Base-by-base conservation (phyloP, 306 rosid genomes). In the Begonia fuchsioides region DNA sequence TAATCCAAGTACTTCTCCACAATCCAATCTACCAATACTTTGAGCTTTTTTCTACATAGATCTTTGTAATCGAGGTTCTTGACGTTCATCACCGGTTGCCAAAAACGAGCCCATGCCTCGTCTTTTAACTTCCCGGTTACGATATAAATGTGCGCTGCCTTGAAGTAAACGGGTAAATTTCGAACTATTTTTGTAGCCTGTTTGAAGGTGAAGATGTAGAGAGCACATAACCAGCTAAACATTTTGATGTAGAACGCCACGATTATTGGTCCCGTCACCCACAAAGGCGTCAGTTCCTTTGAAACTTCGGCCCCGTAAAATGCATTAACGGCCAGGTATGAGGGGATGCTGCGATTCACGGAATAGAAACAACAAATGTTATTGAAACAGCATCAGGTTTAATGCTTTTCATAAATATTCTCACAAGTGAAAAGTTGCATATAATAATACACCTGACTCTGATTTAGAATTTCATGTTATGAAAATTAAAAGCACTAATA, bases 131-230 rank as follows among this genome's bases (percentile, higher is more conserved):
- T 80, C 51, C 96, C 94, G 32, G 39, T 15, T 39, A 65, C 59
- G 52, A 80, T 19, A 35, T 77, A 73, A 51, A 20, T 76, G 63
- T 56, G 65, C 44, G 67, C 83, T 53, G 64, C 51, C 53, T 15
- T 56, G 67, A 47, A 72, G 82, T 73, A 83, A 39, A 74, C 54
- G 59, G 96, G 96, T 11, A 56, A 50, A 71, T 63, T 73, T 60
- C 48, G 71, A 0, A 83, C 14, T 52, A 87, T 32, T 62, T 65
- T 63, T 59, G 67, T 67, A 46, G 85, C 72, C 80, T 70, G 82
- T 77, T 73, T 87, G 77, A 82, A 80, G 80, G 70, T 68, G 72
- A 77, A 87, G 63, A 65, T 65, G 56, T 80, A 83, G n/a, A 87
- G 77, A 2, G 77, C 54, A 39, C 63, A 62, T 57, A 87, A 16